These are phyloP conservation scores for Fragilariopsis cylindrus DNA, from an alignment of 108 stramenopile species.

Conservation along the genomic window DNA sequence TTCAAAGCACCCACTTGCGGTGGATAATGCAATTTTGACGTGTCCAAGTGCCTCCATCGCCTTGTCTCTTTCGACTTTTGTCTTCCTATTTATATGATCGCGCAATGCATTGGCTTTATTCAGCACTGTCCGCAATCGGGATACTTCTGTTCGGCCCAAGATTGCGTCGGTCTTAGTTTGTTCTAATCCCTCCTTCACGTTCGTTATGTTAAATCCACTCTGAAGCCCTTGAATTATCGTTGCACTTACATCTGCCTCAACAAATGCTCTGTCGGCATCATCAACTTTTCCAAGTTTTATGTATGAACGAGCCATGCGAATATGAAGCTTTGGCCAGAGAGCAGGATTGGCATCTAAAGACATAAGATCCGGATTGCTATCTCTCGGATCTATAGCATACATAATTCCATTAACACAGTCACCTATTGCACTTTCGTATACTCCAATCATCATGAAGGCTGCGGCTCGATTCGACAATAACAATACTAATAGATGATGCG, in stretches of 20 bases:
- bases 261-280: conserved; percentile 56
- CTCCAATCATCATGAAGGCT: conserved; percentile 75
- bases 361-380: neutral
- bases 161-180: conserved; percentile 64
- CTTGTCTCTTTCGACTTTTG: conserved; percentile 3
- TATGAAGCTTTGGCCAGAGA: conserved; percentile 47
- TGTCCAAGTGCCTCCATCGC: conserved; percentile 46
- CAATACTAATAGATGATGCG: conserved; percentile 57
- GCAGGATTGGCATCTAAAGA: conserved; percentile 35
- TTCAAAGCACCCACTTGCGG: conserved; percentile 52
- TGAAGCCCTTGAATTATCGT: conserved; percentile 9
- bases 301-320: conserved; percentile 62
- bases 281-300: conserved; percentile 64
- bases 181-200: conserved; percentile 45
- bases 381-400: conserved; percentile 32
- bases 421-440: conserved; percentile 53
- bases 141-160: conserved; percentile 56
- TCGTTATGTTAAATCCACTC: neutral
- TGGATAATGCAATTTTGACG: conserved; percentile 57
- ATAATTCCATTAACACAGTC: conserved; percentile 63
- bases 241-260: conserved; percentile 39
- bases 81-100: neutral
- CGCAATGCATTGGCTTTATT: neutral
- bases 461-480: conserved; percentile 82
- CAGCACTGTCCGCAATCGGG: conserved; percentile 41